A percentile compares a stretch with the other conserved stretches of the same genome.
Conservation (phyloP, 176 grass and related monocot genomes). For the Typha latifolia region DNA sequence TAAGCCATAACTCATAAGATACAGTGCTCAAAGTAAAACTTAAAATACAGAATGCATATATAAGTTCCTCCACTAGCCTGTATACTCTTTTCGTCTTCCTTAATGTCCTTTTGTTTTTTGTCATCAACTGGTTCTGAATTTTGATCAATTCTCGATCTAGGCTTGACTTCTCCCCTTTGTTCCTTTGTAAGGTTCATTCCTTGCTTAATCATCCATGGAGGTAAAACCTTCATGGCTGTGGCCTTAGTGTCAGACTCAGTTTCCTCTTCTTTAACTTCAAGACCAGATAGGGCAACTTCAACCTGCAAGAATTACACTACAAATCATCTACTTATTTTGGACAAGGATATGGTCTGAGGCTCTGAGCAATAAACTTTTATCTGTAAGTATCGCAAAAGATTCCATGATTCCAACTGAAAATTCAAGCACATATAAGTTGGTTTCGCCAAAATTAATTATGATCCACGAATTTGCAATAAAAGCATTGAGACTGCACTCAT, state of each 20-base stretch:
- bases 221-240: slow-evolving; percentile 48
- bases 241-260: slow-evolving; percentile 46
- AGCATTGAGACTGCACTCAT: too few species aligned
- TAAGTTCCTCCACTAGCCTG: slow-evolving; percentile 36
- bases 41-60: neutral
- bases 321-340: neutral
- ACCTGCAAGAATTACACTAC: slow-evolving; percentile 31
- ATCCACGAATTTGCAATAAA: too few species aligned
- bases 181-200: slow-evolving; percentile 98
- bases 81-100: slow-evolving; percentile 60
- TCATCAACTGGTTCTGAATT: slow-evolving; percentile 40
- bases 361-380: neutral
- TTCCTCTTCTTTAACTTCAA: slow-evolving; percentile 58
- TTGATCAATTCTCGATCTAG: slow-evolving; percentile 23
- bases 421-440: too few species aligned
- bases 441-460: too few species aligned
- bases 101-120: slow-evolving; percentile 48
- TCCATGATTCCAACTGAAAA: too few species aligned
- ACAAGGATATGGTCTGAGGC: slow-evolving; percentile 5
- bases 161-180: slow-evolving; percentile 65
- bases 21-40: slow-evolving; percentile 3
- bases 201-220: slow-evolving; percentile 94
- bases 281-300: slow-evolving; percentile 61
- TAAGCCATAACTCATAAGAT: neutral
- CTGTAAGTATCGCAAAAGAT: neutral